Base-by-base conservation (phyloP, 169 alveolate species). In the Amoebophrya sp. region DNA sequence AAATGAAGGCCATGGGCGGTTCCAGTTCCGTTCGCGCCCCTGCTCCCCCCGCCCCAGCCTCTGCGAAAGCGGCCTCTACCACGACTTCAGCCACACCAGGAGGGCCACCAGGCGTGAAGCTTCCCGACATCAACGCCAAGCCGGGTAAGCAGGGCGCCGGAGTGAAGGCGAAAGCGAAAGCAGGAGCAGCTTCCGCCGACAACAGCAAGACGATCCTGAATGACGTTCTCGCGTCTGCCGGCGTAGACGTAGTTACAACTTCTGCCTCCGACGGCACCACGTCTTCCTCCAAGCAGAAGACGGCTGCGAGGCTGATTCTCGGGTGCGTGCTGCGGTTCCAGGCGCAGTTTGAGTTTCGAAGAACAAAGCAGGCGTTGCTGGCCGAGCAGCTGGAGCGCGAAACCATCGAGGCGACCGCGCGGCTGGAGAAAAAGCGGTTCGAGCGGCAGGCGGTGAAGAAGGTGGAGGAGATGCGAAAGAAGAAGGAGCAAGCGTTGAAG, bases 401-500 rank as follows among this genome's bases (percentile, higher is more conserved):
- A n/a, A 29, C 78, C 39, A 58, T 58, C 26, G 78, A 58, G 34
- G 78, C 78, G 78, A 29, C 78, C 10, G 34, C 78, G 7, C 26
- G 78, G 78, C 34, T 58, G 78, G 78, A 58, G 78, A 10, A 2
- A 16, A 2, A 16, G 78, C 26, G 78, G 78, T 58, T 58, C 78
- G 78, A 58, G 78, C 78, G 78, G 78, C 78, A 58, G 78, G 78
- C 78, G 78, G 0, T 58, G 78, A 58, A 58, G 23, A 58, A 58
- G 34, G 78, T 58, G 78, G 78, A 58, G 78, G 78, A 58, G 23
- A 58, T 58, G 78, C 26, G 78, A 16, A 58, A 58, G 78, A 58
- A 58, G 23, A 58, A 58, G 78, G 78, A 58, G 78, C 10, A 13
- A 10, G 34, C 78, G 78, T 13, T 13, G 78, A 58, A 58, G 34